Conservation (phyloP, 139 green algal species). For the Tetraselmis chui region DNA sequence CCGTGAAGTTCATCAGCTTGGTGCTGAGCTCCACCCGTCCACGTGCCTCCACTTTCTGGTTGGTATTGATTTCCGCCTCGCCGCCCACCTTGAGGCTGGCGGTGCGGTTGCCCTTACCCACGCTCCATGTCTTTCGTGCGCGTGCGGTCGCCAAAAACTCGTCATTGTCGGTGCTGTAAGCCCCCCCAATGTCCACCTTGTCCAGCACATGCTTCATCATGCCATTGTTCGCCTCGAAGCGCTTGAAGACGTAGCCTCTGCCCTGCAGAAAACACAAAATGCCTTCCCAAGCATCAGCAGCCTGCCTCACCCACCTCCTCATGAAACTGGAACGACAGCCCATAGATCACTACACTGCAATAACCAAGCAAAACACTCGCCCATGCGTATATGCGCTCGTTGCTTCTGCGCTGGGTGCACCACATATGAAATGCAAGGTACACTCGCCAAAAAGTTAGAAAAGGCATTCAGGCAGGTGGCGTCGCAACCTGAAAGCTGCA, state of each 20-base stretch:
- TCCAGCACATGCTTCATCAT: not conserved
- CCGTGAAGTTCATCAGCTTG: conserved; percentile 66
- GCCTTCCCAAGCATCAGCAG: too few relatives aligned
- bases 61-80: not conserved
- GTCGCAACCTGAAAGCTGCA: not conserved
- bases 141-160: not conserved
- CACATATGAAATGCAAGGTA: too few relatives aligned
- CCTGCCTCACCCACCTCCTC: too few relatives aligned
- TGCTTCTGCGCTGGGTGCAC: too few relatives aligned
- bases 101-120: not conserved
- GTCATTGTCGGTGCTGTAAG: not conserved
- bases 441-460: too few relatives aligned
- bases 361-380: too few relatives aligned
- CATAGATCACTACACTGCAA: too few relatives aligned
- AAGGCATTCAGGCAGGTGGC: too few relatives aligned
- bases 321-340: too few relatives aligned
- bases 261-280: not conserved
- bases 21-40: conserved; percentile 39
- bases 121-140: not conserved
- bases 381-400: too few relatives aligned
- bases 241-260: not conserved
- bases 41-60: not conserved
- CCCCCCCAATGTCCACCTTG: not conserved
- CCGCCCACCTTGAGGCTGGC: not conserved
- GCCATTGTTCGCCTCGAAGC: not conserved